Base-by-base conservation (phyloP, 2,329 filamentous ascomycete genomes). In the Beauveria caledonica region DNA sequence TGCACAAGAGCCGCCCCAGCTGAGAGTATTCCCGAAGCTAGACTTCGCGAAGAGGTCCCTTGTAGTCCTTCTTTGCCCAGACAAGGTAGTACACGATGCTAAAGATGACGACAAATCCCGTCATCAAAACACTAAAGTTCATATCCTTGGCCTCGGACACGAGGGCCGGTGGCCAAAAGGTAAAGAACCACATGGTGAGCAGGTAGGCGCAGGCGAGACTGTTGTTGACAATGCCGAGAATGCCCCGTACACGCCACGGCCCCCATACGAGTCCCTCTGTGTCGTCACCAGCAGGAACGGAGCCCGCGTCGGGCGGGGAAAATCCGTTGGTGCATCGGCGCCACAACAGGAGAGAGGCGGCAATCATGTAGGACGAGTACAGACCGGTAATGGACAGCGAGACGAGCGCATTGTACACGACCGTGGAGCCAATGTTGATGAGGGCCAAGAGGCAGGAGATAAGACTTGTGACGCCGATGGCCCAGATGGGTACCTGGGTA, bases 131-230 rank as follows among this genome's bases (percentile, higher is more conserved):
- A 23, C 73, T 77, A 64, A 75, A 82, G 66, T 82, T 82, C 73
- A 79, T 77, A 13, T 70, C 75, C 0, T 69, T 66, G 0, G 73
- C 66, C 5, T 46, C 29, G 0, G 66, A 71, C 3, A 62, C 65
- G 1, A 74, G 72, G 1, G 62, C 65, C 2, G 74, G 72, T 1
- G 72, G 80, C 78, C 78, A 82, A 50, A 84, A 80, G n/a, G 73
- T 78, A 74, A 80, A 85, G 68, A 86, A 85, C 15, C 81, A 75
- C 2, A 84, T 73, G 36, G 84, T 77, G 1, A 79, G 54, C 66
- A 80, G 76, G 65, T 83, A 86, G 2, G 73, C 57, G 64, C 79
- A 81, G 1, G 81, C 77, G 51, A 82, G 80, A 1, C 73, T 66
- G 61, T 85, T 86, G 67, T 84, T 85, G n/a, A 77, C 65, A 8